phyloP scores from a whole-genome alignment of 2,329 filamentous ascomycete species.

The Rhinocladiella similis region DNA sequence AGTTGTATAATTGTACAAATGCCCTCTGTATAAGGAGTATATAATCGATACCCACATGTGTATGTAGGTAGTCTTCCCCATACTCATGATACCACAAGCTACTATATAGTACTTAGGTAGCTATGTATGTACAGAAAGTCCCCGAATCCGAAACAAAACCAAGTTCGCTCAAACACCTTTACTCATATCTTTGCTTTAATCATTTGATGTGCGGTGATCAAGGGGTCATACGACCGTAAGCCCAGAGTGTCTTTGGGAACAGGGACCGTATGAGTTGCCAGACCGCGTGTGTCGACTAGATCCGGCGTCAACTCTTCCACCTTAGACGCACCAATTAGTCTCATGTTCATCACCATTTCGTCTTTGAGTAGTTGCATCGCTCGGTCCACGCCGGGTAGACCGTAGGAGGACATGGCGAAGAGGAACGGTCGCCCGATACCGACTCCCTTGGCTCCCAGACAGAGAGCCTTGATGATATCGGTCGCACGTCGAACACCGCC shows the following conservation, averaged over 20 bases:
- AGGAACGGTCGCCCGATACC: conserved; percentile 94
- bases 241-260: conserved; percentile 65
- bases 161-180: not conserved
- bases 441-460: conserved; percentile 86
- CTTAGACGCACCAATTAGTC: conserved; percentile 76
- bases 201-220: conserved; percentile 52
- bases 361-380: conserved; percentile 93
- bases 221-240: conserved; percentile 57
- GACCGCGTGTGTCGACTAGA: conserved; percentile 73
- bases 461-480: conserved; percentile 93
- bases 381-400: conserved; percentile 79
- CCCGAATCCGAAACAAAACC: too few species aligned
- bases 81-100: too few species aligned
- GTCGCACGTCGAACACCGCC: conserved; percentile 87
- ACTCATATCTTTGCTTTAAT: conserved; percentile 42
- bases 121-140: too few species aligned
- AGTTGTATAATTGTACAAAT: too few species aligned
- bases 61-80: too few species aligned
- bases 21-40: too few species aligned
- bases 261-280: conserved; percentile 60
- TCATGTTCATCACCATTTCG: conserved; percentile 99
- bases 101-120: too few species aligned
- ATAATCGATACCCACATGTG: too few species aligned
- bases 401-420: conserved; percentile 94
- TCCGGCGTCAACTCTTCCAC: conserved; percentile 77